Evolutionary conservation across 495 filamentous ascomycete genomes (phyloP), one percentile per base, ranked within the genome.

Genomic region (Podospora sp.): DNA sequence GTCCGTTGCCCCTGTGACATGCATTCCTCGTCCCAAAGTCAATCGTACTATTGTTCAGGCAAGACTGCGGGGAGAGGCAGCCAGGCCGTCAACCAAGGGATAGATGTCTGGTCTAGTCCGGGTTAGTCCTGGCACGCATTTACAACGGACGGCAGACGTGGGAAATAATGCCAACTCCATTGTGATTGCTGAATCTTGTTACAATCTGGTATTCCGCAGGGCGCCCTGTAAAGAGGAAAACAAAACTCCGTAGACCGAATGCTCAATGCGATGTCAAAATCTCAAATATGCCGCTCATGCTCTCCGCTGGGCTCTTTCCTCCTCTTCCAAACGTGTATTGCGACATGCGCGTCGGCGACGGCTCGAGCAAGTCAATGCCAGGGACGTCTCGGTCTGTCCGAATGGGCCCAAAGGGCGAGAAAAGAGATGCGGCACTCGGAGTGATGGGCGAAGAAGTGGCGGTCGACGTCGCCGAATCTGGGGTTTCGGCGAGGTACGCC

Each of bases 221-320:
- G n/a, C 63, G 53, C 63, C 63, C 55, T 21, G 26, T 57, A 65
- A 35, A 14, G 20, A 46, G 29, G 29, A 58, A 16, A 60, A 59
- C 3, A 29, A 63, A 51, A 60, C 24, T 14, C 27, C 20, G 8
- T 24, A 7, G n/a, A 49, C 25, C 60, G 9, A 25, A 24, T 60
- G 49, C 50, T 69, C 66, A 76, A 60, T 71, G 71, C 6, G 68
- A 73, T 20, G 69, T 36, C 65, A 75, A 62, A 65, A 74, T 70
- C 65, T 79, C 77, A 65, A 79, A 79, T 46, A 79, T 78, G 59
- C 77, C 73, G 46, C 75, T 69, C 62, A 79, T 78, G 63, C 72
- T 75, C 33, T 66, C 65, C 56, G 70, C 65, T 6, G 72, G 68
- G 14, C 56, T 65, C 12, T 66, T 61, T n/a, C 60, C 66, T 20